Base-by-base conservation (phyloP, 768 basidiomycete genomes). In the Mycena pura region DNA sequence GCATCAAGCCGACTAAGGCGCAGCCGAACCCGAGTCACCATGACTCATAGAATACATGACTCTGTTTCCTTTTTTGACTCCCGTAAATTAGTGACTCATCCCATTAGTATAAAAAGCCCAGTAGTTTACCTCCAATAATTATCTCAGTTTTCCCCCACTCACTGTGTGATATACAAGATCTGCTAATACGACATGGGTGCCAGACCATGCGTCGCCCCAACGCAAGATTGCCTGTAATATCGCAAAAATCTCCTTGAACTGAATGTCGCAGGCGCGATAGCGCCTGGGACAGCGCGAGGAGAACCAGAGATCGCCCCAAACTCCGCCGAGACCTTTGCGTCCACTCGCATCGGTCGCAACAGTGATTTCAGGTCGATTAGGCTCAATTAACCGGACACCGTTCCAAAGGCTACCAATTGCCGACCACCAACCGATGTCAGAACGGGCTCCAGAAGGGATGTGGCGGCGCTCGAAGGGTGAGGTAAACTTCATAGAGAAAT, bases 221-320 rank as follows among this genome's bases (percentile, higher is more conserved):
- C 68, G 52, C 2, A 74, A 46, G 29, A 73, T 66, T 1, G 74
- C 72, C 7, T 76, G 70, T 1, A 76, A 60, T 0, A 77, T 68
- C 0, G 76, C 75, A 43, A 50, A 70, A 0, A 73, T 49, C 50
- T 77, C 75, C 55, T 78, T 78, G 66, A 74, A 73, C 48, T 76
- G 73, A 10, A 78, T 77, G 49, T 77, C 68, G 0, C 47, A 31
- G 0, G 15, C 19, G 15, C 68, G 68, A 29, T 64, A 70, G 29
- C 68, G 71, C 1, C 70, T 41, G 15, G 76, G 72, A 13, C 62
- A 40, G 0, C 67, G 60, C 0, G 66, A 48, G 1, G 72, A 65
- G 61, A 74, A 77, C 73, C 74, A 76, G 3, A 11, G 15, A 19
- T 46, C 13, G 3, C 61, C 62, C 34, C 62, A 67, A 47, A 69